Evolutionary conservation across 768 basidiomycete genomes (phyloP).

Genomic region (Trametes punicea): DNA sequence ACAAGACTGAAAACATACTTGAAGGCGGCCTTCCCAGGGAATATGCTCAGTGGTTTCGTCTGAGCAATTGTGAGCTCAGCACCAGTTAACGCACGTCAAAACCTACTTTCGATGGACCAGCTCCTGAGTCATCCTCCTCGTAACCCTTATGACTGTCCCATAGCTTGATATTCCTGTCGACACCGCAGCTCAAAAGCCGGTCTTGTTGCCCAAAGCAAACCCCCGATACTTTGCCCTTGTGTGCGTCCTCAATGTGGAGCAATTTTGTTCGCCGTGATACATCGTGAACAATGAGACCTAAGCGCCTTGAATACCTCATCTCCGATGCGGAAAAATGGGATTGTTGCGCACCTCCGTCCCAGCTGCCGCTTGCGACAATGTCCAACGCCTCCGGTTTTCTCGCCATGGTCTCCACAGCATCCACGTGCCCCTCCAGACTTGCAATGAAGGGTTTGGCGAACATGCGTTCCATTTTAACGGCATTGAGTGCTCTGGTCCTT

Average conservation of each 20-base stretch:
- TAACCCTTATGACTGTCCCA: constrained; percentile 49
- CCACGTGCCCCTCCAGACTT: constrained; percentile 86
- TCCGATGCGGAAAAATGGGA: too few species aligned
- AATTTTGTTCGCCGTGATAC: constrained; percentile 55
- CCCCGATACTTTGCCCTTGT: constrained; percentile 84
- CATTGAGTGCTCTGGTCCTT: constrained; percentile 90
- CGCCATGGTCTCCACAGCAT: constrained; percentile 86
- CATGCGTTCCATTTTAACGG: constrained; percentile 94
- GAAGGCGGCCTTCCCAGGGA: constrained; percentile 84
- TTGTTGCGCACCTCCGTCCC: constrained; percentile 81
- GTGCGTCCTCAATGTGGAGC: constrained; percentile 61
- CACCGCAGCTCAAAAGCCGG: constrained; percentile 73
- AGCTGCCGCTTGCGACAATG: constrained; percentile 86
- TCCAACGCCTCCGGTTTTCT: constrained; percentile 71
- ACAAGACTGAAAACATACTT: constrained; percentile 53
- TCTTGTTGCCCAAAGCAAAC: constrained; percentile 67
- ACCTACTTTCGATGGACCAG: constrained; percentile 39
- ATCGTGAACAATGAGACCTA: constrained; percentile 86
- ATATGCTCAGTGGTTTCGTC: constrained; percentile 67
- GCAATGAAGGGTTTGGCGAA: constrained; percentile 97
- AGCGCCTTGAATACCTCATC: not conserved
- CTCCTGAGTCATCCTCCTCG: constrained; percentile 30
- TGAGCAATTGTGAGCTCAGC: constrained; percentile 6
- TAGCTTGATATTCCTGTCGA: constrained; percentile 78
- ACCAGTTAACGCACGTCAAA: not conserved